Evolutionary conservation across 1,139 yeast species (phyloP), one percentile per base, ranked within the genome.

Genomic region (Blastobotrys buckinghamii): DNA sequence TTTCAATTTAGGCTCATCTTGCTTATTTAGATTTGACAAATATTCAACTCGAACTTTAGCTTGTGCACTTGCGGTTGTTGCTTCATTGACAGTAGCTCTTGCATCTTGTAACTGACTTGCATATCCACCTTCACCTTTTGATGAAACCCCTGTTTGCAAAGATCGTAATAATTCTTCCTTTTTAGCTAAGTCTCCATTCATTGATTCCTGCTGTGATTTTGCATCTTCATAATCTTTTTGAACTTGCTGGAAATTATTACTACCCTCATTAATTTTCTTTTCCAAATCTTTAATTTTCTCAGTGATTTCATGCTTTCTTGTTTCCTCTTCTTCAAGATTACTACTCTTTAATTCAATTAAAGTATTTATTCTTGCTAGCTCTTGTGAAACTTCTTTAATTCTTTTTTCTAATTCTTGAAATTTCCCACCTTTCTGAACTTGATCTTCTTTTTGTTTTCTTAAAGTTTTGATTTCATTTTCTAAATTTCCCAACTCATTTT

Each of bases 101-200:
- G 79, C 82, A 44, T 79, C 82, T 49, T 80, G 79, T 32, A 89
- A 69, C 59, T 89, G 96, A 2, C 82, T 76, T 50, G 78, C 73
- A 63, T 88, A 92, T 13, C 97, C 97, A 33, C 89, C 83, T 53
- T 85, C 86, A 0, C 82, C 76, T 50, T 81, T 82, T 0, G 95
- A 78, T 0, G 97, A 85, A 13, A 92, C 82, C 58, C 98, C 98
- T 0, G 97, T 90, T 0, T 92, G 82, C 38, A 94, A 72, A 0
- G 95, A 82, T 5, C 95, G 82, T 15, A 88, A 69, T 19, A 90
- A 72, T 55, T 90, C 97, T 60, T 88, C 95, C 57, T 85, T 86
- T 53, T 73, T 76, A 33, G 73, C 71, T 51, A 77, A 74, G n/a
- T 74, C 73, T 6, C 70, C 71, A 53, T 79, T 81, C 50, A 80